These are phyloP conservation scores for Diaporthe sp. DNA, from an alignment of 2,329 filamentous ascomycete species.

Conservation along the genomic window DNA sequence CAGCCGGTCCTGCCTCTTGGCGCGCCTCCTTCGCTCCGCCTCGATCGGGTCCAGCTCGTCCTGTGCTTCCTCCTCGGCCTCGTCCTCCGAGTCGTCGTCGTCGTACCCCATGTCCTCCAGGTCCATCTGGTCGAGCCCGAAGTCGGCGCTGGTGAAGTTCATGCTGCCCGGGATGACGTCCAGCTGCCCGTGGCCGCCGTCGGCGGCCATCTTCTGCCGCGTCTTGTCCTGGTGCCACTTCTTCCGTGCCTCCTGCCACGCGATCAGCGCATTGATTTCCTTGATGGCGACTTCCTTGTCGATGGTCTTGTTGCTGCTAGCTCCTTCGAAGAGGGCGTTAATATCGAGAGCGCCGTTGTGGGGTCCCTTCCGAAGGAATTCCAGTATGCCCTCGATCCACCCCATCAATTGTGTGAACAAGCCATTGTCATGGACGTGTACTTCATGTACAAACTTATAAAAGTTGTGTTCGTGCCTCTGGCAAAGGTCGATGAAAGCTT, in stretches of 20 bases:
- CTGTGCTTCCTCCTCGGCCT: slow-evolving; percentile 75
- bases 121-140: slow-evolving; percentile 89
- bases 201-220: slow-evolving; percentile 97
- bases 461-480: slow-evolving; percentile 95
- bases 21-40: slow-evolving; percentile 82
- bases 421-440: slow-evolving; percentile 95
- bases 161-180: slow-evolving; percentile 64
- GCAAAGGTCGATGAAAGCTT: slow-evolving; percentile 97
- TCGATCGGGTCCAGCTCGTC: slow-evolving; percentile 89
- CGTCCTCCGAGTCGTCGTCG: slow-evolving; percentile 68
- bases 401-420: slow-evolving; percentile 96
- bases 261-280: slow-evolving; percentile 88
- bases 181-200: slow-evolving; percentile 65
- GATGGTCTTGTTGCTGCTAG: slow-evolving; percentile 72
- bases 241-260: slow-evolving; percentile 95
- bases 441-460: slow-evolving; percentile 99
- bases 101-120: slow-evolving; percentile 87
- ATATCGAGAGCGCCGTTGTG: slow-evolving; percentile 89
- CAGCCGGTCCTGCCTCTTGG: slow-evolving; percentile 82
- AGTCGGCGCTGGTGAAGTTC: slow-evolving; percentile 83
- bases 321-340: slow-evolving; percentile 90
- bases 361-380: slow-evolving; percentile 90
- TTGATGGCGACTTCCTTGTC: slow-evolving; percentile 77
- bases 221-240: slow-evolving; percentile 99
- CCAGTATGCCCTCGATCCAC: slow-evolving; percentile 95